Evolutionary conservation across 2,329 filamentous ascomycete species (phyloP), one percentile per base, ranked within the genome.

Genomic region (Beauveria australis): DNA sequence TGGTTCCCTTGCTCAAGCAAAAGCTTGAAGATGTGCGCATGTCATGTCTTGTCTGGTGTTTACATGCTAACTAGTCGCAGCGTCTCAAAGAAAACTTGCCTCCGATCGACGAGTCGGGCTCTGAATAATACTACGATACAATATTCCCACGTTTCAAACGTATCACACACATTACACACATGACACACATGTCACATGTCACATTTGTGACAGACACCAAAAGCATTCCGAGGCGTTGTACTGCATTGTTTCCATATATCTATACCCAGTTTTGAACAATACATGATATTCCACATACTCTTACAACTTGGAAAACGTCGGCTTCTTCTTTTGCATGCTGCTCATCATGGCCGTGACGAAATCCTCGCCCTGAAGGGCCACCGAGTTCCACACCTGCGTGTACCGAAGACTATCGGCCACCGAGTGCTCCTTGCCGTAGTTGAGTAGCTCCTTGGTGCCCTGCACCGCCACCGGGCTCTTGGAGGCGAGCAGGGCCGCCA

Each of bases 391-490:
- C 1, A 94, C 81, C 12, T 84, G 81, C 4, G 92, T 96, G 73
- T 96, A 97, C 61, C 84, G 84, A 71, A 97, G 75, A 52, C 87
- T 91, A 66, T 96, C 91, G 51, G 82, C 83, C 30, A 96, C 84
- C 2, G 81, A 79, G 71, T 92, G 85, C 72, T 96, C 92, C 67
- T 90, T 81, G 40, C 87, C 89, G 70, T 88, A 91, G 73, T 94
- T 92, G 70, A 96, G 71, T 64, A 96, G 75, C 75, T 94, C 89
- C 78, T 96, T 96, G 9, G 92, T 96, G 6, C 89, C 88, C 76
- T 91, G 85, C 64, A 93, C 89, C 1, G 91, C 92, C 24, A 97
- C 86, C 0, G 93, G 93, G 69, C 89, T 94, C 81, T 97, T 97
- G 19, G 72, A 77, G 30, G 89, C 89, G 62, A 97, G 83, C 68